Evolutionary conservation across 257 asterid species (phyloP).

Genomic region (Leonotis leonurus): DNA sequence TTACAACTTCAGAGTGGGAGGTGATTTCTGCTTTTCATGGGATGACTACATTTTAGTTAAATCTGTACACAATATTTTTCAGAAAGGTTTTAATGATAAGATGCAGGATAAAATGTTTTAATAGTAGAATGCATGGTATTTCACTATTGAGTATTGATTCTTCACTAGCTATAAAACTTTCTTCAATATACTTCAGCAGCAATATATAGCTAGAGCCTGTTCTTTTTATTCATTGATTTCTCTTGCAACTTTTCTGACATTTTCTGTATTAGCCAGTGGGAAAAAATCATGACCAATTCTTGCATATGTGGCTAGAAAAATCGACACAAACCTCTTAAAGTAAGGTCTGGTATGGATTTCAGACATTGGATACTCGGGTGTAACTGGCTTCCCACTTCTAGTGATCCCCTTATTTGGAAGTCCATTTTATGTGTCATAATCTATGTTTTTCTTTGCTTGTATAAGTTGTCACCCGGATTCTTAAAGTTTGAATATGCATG

Average conservation of each 20-base stretch:
- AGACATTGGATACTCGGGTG: background rate
- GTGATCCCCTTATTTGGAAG: background rate
- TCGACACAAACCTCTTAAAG: conserved; percentile 2
- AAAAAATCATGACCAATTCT: background rate
- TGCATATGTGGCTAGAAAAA: conserved; percentile 2
- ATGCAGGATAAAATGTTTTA: no score
- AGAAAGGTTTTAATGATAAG: background rate
- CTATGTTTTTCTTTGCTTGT: conserved; percentile 1
- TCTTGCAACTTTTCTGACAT: background rate
- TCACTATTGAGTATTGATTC: background rate
- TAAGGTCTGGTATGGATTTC: background rate
- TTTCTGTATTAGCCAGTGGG: background rate
- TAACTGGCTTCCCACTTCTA: background rate
- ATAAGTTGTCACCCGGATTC: background rate
- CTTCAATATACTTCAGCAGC: background rate
- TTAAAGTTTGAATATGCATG: background rate
- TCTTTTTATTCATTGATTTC: background rate
- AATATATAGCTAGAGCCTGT: background rate
- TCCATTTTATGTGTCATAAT: background rate
- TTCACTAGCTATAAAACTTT: background rate
- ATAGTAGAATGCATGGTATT: background rate
- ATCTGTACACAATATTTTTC: background rate
- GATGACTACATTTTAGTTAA: background rate
- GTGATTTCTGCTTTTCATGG: conserved; percentile 34
- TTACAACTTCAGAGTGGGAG: conserved; percentile 99